Evolutionary conservation across 768 basidiomycete species (phyloP), one percentile per base, ranked within the genome.

Genomic region (Auriscalpium microsporum): DNA sequence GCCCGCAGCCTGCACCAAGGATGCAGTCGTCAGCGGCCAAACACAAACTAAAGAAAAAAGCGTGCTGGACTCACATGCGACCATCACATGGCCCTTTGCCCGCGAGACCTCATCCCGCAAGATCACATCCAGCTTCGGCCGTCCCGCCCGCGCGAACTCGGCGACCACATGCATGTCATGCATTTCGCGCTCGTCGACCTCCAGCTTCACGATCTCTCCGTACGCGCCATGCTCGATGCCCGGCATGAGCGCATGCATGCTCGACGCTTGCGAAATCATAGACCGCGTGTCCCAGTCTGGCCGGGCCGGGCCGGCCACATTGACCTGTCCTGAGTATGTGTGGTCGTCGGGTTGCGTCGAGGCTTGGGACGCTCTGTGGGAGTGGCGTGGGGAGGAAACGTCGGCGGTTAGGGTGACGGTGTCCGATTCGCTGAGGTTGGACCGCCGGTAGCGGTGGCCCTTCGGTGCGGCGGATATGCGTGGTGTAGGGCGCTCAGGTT

Each of bases 131-230:
- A 90, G 63, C 61, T 77, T 82, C 23, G 88, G 89, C 63, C 80
- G 78, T 3, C 89, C 89, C 4, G 78, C 77, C 46, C 81, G 71
- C 33, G 81, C 83, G 54, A 78, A 72, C 68, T 89, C 87, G 8
- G 83, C 72, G 47, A 89, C 73, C 21, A 77, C 62, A 17, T 72
- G 72, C 56, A 88, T 72, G 58, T 87, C 86, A 7, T 70, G 68
- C 62, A 80, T 72, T 64, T 91, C 88, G 52, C 71, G 67, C 28
- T 75, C 74, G 55, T 82, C 79, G 55, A 88, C 68, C 54, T 78
- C 75, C 16, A 84, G 70, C 56, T 67, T 59, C 13, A 67, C 56
- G 50, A 67, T 67, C 48, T 70, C 68, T 34, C 63, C 65, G 19
- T 46, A 28, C n/a, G 50, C 49, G 10, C 56, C 58, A 44, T 35